Percentiles rank a stretch among this genome's conserved stretches.
phyloP scores from a whole-genome alignment of 2,329 filamentous ascomycete species.

The Aquanectria penicillioides region DNA sequence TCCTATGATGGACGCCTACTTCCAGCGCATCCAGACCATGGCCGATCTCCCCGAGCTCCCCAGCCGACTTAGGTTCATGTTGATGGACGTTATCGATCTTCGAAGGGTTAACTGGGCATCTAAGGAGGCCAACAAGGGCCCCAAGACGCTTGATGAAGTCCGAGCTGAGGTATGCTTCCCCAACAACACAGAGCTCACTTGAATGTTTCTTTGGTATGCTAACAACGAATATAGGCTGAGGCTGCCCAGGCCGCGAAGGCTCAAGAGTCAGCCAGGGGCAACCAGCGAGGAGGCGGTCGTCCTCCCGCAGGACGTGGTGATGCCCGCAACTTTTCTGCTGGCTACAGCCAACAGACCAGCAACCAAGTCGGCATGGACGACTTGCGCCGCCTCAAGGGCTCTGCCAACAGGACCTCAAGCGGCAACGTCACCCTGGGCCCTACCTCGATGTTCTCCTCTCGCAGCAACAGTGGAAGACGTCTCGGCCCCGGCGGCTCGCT shows the following conservation, averaged over 20 bases:
- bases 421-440: slow-evolving; percentile 78
- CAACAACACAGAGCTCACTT: neutral
- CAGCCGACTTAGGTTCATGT: slow-evolving; percentile 94
- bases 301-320: slow-evolving; percentile 84
- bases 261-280: slow-evolving; percentile 72
- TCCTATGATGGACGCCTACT: slow-evolving; percentile 92
- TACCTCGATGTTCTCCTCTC: slow-evolving; percentile 85
- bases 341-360: slow-evolving; percentile 76
- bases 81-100: slow-evolving; percentile 92
- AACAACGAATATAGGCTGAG: slow-evolving; percentile 62
- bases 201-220: no score
- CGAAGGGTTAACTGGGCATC: slow-evolving; percentile 81
- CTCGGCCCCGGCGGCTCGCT: slow-evolving; percentile 80
- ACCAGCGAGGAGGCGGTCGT: slow-evolving; percentile 76
- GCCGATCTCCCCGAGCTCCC: slow-evolving; percentile 81
- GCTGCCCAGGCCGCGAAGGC: slow-evolving; percentile 84
- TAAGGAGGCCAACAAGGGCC: slow-evolving; percentile 92
- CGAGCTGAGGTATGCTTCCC: slow-evolving; percentile 73
- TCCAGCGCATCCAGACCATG: slow-evolving; percentile 85
- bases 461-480: slow-evolving; percentile 88
- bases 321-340: slow-evolving; percentile 81
- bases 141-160: slow-evolving; percentile 95
- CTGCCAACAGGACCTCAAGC: slow-evolving; percentile 67
- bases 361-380: slow-evolving; percentile 94
- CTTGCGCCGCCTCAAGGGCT: slow-evolving; percentile 81